Conservation (phyloP, 2,329 filamentous ascomycete genomes). For the Cadophora gregata region DNA sequence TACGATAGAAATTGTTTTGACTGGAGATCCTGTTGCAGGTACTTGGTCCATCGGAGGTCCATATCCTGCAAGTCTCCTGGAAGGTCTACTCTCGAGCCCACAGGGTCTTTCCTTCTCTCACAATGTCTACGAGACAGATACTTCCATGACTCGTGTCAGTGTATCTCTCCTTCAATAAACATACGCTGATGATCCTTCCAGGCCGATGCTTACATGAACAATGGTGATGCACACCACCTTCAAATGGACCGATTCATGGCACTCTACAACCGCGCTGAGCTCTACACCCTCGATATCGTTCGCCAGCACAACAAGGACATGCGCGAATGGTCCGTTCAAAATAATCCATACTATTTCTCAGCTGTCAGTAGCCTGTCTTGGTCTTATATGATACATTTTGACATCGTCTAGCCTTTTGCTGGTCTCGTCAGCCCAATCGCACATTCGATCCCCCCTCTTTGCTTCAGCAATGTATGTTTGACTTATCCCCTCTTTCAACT, state of each 20-base stretch:
- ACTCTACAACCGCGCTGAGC: conserved; percentile 21
- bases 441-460: conserved; percentile 22
- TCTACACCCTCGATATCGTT: conserved; percentile 28
- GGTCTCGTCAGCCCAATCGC: conserved; percentile 25
- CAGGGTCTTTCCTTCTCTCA: conserved; percentile 25
- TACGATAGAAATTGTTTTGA: conserved; percentile 22
- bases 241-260: conserved; percentile 25
- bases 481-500: too few species aligned
- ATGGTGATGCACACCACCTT: conserved; percentile 24
- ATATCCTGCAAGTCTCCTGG: conserved; percentile 22
- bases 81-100: conserved; percentile 18
- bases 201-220: conserved; percentile 27
- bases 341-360: conserved; percentile 60
- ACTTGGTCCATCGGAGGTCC: conserved; percentile 27
- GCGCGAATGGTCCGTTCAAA: conserved; percentile 24
- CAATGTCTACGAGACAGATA: conserved; percentile 31
- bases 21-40: conserved; percentile 19
- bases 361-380: conserved; percentile 39
- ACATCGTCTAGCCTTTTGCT: conserved; percentile 22
- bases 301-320: conserved; percentile 25
- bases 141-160: conserved; percentile 23
- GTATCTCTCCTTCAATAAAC: not conserved
- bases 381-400: not conserved
- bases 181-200: not conserved
- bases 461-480: conserved; percentile 20